These are phyloP conservation scores for Fusarium proliferatum DNA, from an alignment of 2,329 filamentous ascomycete genomes.

Conservation along the genomic window DNA sequence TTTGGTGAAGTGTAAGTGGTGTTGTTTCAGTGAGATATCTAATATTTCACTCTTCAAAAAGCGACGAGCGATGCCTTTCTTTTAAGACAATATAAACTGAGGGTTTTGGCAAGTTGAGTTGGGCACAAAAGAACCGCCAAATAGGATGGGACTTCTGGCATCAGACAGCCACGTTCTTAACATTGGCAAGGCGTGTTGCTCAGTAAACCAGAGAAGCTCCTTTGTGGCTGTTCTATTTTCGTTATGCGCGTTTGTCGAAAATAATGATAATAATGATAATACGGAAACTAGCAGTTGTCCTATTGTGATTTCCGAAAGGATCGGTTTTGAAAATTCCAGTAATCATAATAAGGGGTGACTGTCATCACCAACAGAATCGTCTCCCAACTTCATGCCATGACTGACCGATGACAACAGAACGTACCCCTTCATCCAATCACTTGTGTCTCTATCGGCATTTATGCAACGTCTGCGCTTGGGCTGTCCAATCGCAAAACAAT, in stretches of 20 bases:
- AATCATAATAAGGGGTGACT: neutral
- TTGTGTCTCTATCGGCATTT: neutral
- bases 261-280: neutral
- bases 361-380: neutral
- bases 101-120: neutral
- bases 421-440: slow-evolving; percentile 8
- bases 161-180: neutral
- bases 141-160: neutral
- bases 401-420: neutral
- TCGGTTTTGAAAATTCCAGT: slow-evolving; percentile 14
- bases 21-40: neutral
- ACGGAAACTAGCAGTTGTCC: neutral
- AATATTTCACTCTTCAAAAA: neutral
- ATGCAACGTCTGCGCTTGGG: slow-evolving; percentile 7
- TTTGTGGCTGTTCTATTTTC: slow-evolving; percentile 1
- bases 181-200: neutral
- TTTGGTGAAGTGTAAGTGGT: neutral
- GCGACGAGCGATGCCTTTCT: neutral
- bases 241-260: neutral
- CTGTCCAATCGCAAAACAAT: neutral
- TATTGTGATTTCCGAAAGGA: neutral
- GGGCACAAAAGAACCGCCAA: neutral
- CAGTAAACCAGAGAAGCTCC: neutral
- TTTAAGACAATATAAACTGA: neutral
- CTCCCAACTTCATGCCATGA: slow-evolving; percentile 7